Conservation (phyloP, 2,329 filamentous ascomycete species). For the Aspergillus pseudoviridinutans region DNA sequence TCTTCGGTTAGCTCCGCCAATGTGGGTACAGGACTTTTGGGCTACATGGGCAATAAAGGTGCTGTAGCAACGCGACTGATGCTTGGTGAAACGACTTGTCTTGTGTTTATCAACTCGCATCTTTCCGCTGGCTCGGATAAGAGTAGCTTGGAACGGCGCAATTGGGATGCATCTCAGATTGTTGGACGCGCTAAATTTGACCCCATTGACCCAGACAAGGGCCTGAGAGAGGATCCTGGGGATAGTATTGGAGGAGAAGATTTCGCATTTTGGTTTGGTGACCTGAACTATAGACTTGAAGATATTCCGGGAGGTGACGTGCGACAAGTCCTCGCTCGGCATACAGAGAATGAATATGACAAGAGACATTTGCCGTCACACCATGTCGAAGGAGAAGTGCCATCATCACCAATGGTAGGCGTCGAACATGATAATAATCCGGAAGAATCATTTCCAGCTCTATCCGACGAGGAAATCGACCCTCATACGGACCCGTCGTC, state of each 20-base stretch:
- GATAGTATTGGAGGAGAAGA: slow-evolving; percentile 83
- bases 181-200: slow-evolving; percentile 71
- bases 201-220: slow-evolving; percentile 64
- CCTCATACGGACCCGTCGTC: slow-evolving; percentile 76
- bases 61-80: slow-evolving; percentile 78
- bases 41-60: slow-evolving; percentile 95
- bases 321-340: slow-evolving; percentile 73
- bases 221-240: slow-evolving; percentile 49
- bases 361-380: slow-evolving; percentile 40
- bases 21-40: slow-evolving; percentile 84
- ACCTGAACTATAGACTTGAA: slow-evolving; percentile 90
- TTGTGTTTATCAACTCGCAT: slow-evolving; percentile 90
- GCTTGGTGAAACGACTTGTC: slow-evolving; percentile 79
- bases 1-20: slow-evolving; percentile 76
- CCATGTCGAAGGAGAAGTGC: slow-evolving; percentile 21
- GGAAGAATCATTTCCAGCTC: slow-evolving; percentile 7
- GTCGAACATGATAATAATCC: slow-evolving; percentile 9
- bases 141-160: slow-evolving; percentile 71
- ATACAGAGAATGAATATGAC: slow-evolving; percentile 75
- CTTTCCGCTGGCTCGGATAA: slow-evolving; percentile 82
- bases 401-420: slow-evolving; percentile 10
- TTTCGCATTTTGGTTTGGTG: slow-evolving; percentile 93
- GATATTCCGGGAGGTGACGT: slow-evolving; percentile 89
- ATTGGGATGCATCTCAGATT: slow-evolving; percentile 86
- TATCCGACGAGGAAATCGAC: slow-evolving; percentile 62